Percentiles rank a stretch among this genome's conserved stretches.
phyloP scores from a whole-genome alignment of 176 grass and related monocot species.

The Otatea glauca region DNA sequence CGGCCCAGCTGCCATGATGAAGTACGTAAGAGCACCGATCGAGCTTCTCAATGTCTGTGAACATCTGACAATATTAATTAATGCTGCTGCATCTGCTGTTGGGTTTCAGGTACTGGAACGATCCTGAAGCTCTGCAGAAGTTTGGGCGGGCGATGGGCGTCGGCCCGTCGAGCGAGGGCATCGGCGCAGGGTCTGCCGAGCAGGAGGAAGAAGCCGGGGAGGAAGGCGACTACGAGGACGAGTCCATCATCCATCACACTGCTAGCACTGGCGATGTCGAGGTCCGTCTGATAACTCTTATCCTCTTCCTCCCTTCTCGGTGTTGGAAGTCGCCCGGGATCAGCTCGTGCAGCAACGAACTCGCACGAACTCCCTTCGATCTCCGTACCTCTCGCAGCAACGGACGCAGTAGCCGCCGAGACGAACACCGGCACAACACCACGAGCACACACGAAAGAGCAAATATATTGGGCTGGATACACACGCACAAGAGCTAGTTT shows the following conservation, averaged over 20 bases:
- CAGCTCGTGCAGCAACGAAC: too few relatives aligned
- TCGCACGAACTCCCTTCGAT: too few relatives aligned
- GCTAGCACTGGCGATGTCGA: conserved; percentile 87
- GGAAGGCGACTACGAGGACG: conserved; percentile 77
- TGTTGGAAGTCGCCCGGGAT: too few relatives aligned
- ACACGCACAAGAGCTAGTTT: too few relatives aligned
- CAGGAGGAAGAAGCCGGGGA: conserved; percentile 60
- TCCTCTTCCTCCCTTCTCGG: neutral
- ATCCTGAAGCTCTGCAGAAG: conserved; percentile 92
- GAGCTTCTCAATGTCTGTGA: neutral
- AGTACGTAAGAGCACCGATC: conserved; percentile 38
- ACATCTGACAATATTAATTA: neutral
- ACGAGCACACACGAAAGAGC: too few relatives aligned
- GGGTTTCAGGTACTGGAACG: conserved; percentile 83
- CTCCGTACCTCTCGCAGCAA: too few relatives aligned
- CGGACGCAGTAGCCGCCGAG: too few relatives aligned
- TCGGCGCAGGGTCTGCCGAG: conserved; percentile 24
- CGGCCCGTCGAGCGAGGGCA: conserved; percentile 41
- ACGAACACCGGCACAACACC: too few relatives aligned
- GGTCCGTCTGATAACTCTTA: conserved; percentile 29
- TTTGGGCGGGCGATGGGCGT: conserved; percentile 84
- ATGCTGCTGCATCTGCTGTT: too few relatives aligned
- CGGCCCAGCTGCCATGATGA: conserved; percentile 93
- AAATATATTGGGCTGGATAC: too few relatives aligned
- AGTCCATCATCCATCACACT: conserved; percentile 82